Evolutionary conservation across 106 monocot genomes (phyloP).

Genomic region (Ottelia alismoides): DNA sequence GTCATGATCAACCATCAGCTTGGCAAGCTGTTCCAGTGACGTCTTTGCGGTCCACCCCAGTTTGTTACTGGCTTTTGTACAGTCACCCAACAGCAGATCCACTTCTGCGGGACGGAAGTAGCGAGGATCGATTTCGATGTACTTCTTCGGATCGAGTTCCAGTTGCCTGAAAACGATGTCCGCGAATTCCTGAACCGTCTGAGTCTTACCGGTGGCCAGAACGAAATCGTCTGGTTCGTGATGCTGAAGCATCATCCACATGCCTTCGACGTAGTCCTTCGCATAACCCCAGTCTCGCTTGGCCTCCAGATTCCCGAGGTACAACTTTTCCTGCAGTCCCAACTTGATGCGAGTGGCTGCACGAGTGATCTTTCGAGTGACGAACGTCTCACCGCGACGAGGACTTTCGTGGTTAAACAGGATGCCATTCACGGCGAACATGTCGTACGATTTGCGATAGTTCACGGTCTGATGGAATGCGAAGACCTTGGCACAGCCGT

Average conservation of each 20-base stretch:
- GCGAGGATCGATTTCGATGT: conserved; percentile 65
- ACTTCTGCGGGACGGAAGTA: conserved; percentile 74
- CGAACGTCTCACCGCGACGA: conserved; percentile 97
- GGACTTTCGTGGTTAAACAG: conserved; percentile 91
- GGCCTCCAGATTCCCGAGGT: conserved; percentile 61
- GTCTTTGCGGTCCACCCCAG: conserved; percentile 72
- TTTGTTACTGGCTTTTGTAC: conserved; percentile 45
- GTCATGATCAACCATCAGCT: conserved; percentile 77
- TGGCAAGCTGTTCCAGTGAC: conserved; percentile 58
- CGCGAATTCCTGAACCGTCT: conserved; percentile 80
- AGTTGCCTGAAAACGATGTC: conserved; percentile 48
- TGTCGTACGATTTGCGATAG: conserved; percentile 75
- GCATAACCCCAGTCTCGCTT: conserved; percentile 85
- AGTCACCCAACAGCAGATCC: no score
- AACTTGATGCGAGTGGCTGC: conserved; percentile 62
- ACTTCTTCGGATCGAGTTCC: conserved; percentile 64
- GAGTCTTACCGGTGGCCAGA: conserved; percentile 75
- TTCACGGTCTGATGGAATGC: conserved; percentile 87
- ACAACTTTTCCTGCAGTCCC: conserved; percentile 75
- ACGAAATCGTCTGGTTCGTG: conserved; percentile 61
- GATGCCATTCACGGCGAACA: conserved; percentile 82
- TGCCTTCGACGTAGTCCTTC: conserved; percentile 82
- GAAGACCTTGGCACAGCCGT: conserved; percentile 76
- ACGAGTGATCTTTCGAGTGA: conserved; percentile 83
- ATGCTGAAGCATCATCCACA: conserved; percentile 96